These are phyloP conservation scores for Fistulifera pelliculosa DNA, from an alignment of 108 stramenopile species.

Conservation along the genomic window DNA sequence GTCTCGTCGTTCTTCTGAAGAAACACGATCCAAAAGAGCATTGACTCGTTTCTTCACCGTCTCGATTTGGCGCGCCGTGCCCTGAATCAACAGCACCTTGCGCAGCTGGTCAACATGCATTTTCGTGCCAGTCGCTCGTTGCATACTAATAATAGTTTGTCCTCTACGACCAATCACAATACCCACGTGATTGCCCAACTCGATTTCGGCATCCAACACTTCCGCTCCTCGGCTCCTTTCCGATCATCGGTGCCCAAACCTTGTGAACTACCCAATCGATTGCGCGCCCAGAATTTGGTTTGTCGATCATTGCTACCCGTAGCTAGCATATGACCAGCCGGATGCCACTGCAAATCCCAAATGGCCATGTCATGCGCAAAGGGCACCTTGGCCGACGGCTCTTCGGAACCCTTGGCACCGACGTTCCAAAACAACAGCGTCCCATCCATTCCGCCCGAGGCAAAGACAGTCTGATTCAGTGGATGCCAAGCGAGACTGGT, in stretches of 20 bases:
- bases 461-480: constrained; percentile 82
- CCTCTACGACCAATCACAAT: constrained; percentile 86
- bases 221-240: constrained; percentile 32
- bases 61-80: constrained; percentile 75
- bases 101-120: constrained; percentile 88
- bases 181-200: constrained; percentile 85
- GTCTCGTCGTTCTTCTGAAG: constrained; percentile 28
- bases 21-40: constrained; percentile 72
- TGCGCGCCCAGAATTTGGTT: constrained; percentile 91
- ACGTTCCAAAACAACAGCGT: constrained; percentile 90
- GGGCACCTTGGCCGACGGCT: constrained; percentile 68
- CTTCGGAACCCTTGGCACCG: constrained; percentile 79
- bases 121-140: constrained; percentile 80
- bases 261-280: constrained; percentile 71
- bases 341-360: constrained; percentile 96
- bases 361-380: constrained; percentile 95
- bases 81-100: constrained; percentile 74
- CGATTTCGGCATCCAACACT: constrained; percentile 70
- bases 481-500: constrained; percentile 95
- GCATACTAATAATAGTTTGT: constrained; percentile 85
- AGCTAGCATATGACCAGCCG: constrained; percentile 87
- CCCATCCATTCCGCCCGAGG: constrained; percentile 93
- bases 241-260: constrained; percentile 56
- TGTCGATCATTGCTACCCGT: constrained; percentile 87
- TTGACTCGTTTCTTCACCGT: constrained; percentile 77